These are phyloP conservation scores for Marasmius tenuissimus DNA, from an alignment of 1,284 basidiomycete species.

Conservation along the genomic window DNA sequence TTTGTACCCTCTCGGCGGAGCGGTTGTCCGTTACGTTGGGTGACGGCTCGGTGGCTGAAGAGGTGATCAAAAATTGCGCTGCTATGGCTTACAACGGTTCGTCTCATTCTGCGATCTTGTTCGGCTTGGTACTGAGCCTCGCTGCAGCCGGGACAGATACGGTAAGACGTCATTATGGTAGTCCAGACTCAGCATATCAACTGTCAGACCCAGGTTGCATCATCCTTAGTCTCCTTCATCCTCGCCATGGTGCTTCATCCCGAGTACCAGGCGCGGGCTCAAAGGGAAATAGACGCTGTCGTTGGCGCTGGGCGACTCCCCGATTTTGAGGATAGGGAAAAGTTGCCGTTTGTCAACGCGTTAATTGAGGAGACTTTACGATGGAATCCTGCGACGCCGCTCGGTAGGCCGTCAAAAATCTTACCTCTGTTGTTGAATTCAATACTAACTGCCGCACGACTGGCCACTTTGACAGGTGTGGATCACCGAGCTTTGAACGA, in stretches of 20 bases:
- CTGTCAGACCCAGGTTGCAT: conserved; percentile 16
- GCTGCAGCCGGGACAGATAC: conserved; percentile 18
- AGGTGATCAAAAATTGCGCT: not conserved
- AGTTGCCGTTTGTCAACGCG: conserved; percentile 32
- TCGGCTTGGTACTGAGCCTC: not conserved
- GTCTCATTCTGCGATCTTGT: not conserved
- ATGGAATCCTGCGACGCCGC: conserved; percentile 30
- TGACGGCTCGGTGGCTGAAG: not conserved
- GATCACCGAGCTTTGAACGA: not conserved
- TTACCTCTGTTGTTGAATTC: not conserved
- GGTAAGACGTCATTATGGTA: not conserved
- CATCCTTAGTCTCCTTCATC: conserved; percentile 22
- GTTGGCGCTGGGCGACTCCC: conserved; percentile 31
- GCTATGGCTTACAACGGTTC: not conserved
- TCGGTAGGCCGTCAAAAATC: conserved; percentile 20
- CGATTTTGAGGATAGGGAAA: conserved; percentile 26
- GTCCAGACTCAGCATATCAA: not conserved
- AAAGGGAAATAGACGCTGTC: conserved; percentile 29
- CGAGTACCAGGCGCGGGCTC: conserved; percentile 27
- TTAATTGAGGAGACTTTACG: conserved; percentile 30
- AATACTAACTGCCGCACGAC: not conserved
- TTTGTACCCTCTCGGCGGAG: not conserved
- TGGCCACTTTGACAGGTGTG: not conserved
- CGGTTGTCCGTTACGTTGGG: not conserved
- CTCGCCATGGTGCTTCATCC: conserved; percentile 31